Conservation (phyloP, 306 rosid species). For the Cicer yamashitae region DNA sequence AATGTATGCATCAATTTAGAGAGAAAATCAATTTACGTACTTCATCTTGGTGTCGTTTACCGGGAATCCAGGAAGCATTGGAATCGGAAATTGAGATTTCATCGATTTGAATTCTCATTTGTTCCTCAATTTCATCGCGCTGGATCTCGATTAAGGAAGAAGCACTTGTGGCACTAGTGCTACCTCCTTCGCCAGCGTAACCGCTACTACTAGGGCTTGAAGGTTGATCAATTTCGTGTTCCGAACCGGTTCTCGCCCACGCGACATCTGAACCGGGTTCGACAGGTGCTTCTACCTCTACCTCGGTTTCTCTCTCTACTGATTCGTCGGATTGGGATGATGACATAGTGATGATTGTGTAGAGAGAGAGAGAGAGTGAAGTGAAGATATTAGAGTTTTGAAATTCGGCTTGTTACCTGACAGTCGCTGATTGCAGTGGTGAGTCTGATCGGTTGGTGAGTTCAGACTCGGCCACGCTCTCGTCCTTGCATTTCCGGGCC, state of each 20-base stretch:
- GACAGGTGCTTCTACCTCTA: constrained; percentile 42
- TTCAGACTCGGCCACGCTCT: constrained; percentile 3
- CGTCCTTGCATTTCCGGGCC: not conserved
- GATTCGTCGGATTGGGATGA: constrained; percentile 36
- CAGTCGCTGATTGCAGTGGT: constrained; percentile 43
- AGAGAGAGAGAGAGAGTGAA: constrained; percentile 1
- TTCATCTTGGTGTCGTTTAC: constrained; percentile 84
- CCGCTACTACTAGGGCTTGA: constrained; percentile 96
- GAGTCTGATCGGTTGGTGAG: constrained; percentile 53
- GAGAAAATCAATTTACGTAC: constrained; percentile 44
- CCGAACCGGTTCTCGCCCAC: constrained; percentile 63
- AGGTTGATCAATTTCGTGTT: constrained; percentile 62
- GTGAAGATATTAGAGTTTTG: constrained; percentile 8
- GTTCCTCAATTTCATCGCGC: constrained; percentile 52
- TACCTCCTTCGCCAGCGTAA: constrained; percentile 83
- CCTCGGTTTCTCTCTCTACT: not conserved
- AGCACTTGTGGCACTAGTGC: constrained; percentile 57
- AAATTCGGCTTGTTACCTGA: constrained; percentile 27
- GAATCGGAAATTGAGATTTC: constrained; percentile 50
- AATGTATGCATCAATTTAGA: not conserved
- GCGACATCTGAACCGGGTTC: constrained; percentile 41
- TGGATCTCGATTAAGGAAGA: constrained; percentile 59
- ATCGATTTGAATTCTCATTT: constrained; percentile 47
- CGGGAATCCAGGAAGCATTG: constrained; percentile 66
- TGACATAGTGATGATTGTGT: constrained; percentile 27